A percentile compares a stretch with the other conserved stretches of the same genome.
phyloP scores from a whole-genome alignment of 2,329 filamentous ascomycete species.

The Penicillium glabrum region DNA sequence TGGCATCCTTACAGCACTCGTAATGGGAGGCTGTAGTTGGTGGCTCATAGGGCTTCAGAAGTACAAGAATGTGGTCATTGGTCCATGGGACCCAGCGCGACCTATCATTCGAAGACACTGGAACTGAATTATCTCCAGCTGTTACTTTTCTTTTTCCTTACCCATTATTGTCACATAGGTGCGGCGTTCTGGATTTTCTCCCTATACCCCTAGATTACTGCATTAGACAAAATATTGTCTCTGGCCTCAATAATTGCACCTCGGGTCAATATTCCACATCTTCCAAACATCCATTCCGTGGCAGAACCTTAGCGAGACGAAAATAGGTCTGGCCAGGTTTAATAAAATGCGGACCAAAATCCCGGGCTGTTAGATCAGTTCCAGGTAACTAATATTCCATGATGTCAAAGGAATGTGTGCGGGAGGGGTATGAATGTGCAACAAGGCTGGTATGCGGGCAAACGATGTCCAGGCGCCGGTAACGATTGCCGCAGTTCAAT shows the following conservation, averaged over 20 bases:
- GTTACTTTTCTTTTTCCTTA: constrained; percentile 1
- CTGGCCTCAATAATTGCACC: background rate
- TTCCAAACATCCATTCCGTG: background rate
- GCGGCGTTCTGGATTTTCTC: constrained; percentile 10
- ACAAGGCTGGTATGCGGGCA: constrained; percentile 11
- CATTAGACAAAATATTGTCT: background rate
- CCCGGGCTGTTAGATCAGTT: background rate
- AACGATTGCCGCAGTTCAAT: background rate
- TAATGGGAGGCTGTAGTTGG: constrained; percentile 94
- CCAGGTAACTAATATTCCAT: background rate
- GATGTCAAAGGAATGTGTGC: constrained; percentile 14
- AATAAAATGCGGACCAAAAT: background rate
- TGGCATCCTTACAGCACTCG: constrained; percentile 69
- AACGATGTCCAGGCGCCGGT: background rate
- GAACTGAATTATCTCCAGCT: constrained; percentile 29
- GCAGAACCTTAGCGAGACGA: background rate
- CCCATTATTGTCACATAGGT: constrained; percentile 12
- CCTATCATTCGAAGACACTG: constrained; percentile 55
- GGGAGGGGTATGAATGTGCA: constrained; percentile 11
- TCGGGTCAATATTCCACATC: background rate
- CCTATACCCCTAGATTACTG: constrained; percentile 25
- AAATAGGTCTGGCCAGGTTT: background rate
- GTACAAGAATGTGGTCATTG: constrained; percentile 98
- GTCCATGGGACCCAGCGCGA: constrained; percentile 94
- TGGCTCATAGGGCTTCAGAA: constrained; percentile 96